These are phyloP conservation scores for Fusarium proliferatum DNA, from an alignment of 2,329 filamentous ascomycete genomes.

Conservation along the genomic window DNA sequence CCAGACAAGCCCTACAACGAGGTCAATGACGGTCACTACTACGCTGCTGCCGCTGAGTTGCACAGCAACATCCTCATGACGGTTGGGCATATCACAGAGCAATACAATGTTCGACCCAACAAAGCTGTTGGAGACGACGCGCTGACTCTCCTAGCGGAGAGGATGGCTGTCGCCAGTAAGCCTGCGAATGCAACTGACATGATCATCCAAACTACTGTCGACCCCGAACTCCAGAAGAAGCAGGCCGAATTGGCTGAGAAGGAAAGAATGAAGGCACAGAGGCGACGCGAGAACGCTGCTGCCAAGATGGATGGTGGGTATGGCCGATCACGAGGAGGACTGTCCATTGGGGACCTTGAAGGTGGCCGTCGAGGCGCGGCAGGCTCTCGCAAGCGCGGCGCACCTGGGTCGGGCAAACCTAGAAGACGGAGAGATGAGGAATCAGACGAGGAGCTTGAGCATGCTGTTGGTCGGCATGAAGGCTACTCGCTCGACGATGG, in stretches of 20 bases:
- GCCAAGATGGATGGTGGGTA: slow-evolving; percentile 71
- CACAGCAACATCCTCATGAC: slow-evolving; percentile 75
- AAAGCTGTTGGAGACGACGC: slow-evolving; percentile 77
- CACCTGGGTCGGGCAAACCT: slow-evolving; percentile 60
- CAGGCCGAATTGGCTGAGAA: slow-evolving; percentile 80
- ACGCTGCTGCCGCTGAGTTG: slow-evolving; percentile 77
- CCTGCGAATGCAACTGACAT: slow-evolving; percentile 68
- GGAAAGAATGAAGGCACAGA: slow-evolving; percentile 74
- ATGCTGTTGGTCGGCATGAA: slow-evolving; percentile 71
- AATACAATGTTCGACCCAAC: slow-evolving; percentile 75
- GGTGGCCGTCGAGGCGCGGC: slow-evolving; percentile 63
- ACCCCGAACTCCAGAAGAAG: slow-evolving; percentile 80
- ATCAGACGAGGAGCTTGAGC: slow-evolving; percentile 78
- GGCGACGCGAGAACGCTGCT: slow-evolving; percentile 74
- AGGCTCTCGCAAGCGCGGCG: slow-evolving; percentile 64
- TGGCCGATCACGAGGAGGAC: slow-evolving; percentile 62
- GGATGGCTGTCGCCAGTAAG: slow-evolving; percentile 72
- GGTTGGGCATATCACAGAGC: slow-evolving; percentile 80
- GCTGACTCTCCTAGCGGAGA: slow-evolving; percentile 73
- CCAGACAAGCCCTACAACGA: slow-evolving; percentile 70
- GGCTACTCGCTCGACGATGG: slow-evolving; percentile 85
- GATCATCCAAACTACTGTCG: slow-evolving; percentile 76
- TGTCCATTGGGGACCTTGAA: slow-evolving; percentile 78
- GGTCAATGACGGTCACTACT: slow-evolving; percentile 78
- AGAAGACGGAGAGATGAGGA: slow-evolving; percentile 75